A percentile compares a stretch with the other conserved stretches of the same genome.
phyloP scores from a whole-genome alignment of 306 rosid species.

The Trifolium fragiferum region DNA sequence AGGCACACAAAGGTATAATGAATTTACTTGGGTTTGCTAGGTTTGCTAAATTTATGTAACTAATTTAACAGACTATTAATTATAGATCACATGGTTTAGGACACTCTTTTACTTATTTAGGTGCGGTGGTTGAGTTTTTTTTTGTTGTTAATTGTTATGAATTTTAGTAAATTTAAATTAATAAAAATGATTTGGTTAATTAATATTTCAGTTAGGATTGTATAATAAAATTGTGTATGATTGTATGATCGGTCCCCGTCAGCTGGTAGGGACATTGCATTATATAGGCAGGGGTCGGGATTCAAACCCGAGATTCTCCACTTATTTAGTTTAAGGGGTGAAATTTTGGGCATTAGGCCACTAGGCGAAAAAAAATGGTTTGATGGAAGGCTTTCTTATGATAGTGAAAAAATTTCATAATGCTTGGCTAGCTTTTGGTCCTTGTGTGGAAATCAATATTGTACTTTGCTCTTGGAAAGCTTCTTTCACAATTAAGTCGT shows the following conservation, averaged over 20 bases:
- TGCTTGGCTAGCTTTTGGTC: conserved; percentile 10
- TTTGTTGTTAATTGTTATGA: conserved; percentile 25
- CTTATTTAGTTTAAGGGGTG: too few relatives aligned
- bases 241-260: background rate
- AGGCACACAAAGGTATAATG: background rate
- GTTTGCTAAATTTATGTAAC: conserved; percentile 34
- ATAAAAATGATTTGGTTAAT: background rate
- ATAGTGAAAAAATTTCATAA: background rate
- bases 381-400: conserved; percentile 10
- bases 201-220: background rate
- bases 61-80: conserved; percentile 31
- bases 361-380: background rate
- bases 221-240: background rate
- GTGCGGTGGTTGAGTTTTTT: conserved; percentile 17
- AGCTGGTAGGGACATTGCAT: too few relatives aligned
- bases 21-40: conserved; percentile 27
- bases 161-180: conserved; percentile 22
- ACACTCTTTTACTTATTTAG: conserved; percentile 11
- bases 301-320: too few relatives aligned
- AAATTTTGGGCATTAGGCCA: too few relatives aligned
- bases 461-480: background rate
- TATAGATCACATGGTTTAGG: conserved; percentile 36
- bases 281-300: too few relatives aligned
- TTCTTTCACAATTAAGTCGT: conserved; percentile 1
- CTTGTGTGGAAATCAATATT: conserved; percentile 7